These are phyloP conservation scores for Talaromyces adpressus DNA, from an alignment of 495 filamentous ascomycete genomes.

Conservation along the genomic window DNA sequence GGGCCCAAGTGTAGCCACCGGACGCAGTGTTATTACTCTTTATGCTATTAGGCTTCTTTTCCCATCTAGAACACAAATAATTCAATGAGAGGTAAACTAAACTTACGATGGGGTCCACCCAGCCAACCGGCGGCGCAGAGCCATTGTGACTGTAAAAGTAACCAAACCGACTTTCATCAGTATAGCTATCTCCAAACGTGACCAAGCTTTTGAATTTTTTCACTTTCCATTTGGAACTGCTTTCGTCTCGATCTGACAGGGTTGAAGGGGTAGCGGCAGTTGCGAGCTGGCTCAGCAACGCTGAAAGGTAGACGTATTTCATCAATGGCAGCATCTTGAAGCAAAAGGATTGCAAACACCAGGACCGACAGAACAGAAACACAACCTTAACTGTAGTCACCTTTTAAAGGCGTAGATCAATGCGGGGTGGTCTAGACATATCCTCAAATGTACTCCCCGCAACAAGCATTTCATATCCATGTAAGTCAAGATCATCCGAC, in stretches of 20 bases:
- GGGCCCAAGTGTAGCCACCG: conserved; percentile 62
- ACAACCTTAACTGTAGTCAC: neutral
- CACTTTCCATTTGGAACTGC: conserved; percentile 19
- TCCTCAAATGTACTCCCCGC: neutral
- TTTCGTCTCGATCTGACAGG: too few species aligned
- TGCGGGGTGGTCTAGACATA: neutral
- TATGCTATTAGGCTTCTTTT: neutral
- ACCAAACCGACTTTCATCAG: conserved; percentile 57
- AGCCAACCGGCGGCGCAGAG: conserved; percentile 53
- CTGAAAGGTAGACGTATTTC: neutral
- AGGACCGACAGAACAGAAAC: neutral
- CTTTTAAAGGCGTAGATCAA: neutral
- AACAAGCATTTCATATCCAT: neutral
- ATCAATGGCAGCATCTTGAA: neutral
- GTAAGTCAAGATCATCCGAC: neutral
- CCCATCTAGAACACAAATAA: neutral
- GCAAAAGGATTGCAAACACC: neutral
- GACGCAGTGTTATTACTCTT: conserved; percentile 42
- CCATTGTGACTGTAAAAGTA: conserved; percentile 55
- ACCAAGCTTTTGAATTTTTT: conserved; percentile 44
- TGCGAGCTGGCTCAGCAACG: neutral
- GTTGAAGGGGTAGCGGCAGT: neutral
- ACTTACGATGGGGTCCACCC: conserved; percentile 34
- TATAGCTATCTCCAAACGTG: conserved; percentile 69
- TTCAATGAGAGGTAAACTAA: neutral